Conservation (phyloP, 2,329 filamentous ascomycete genomes). For the Penicillium sp. region DNA sequence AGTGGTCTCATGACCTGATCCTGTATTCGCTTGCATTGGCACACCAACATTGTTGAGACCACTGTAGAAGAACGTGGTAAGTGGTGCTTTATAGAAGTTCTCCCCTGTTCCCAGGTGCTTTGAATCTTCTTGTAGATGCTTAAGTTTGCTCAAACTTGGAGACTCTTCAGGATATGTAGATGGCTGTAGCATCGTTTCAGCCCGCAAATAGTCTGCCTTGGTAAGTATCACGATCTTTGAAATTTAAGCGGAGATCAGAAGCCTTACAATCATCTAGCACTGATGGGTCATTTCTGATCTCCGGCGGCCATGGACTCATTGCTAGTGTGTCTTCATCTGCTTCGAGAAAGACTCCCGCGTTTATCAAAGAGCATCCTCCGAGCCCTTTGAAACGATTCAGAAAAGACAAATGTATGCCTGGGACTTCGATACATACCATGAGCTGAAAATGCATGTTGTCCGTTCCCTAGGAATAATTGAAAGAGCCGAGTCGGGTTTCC, state of each 20-base stretch:
- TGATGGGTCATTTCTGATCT: slow-evolving; percentile 30
- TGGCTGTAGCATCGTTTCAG: slow-evolving; percentile 18
- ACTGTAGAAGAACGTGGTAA: not conserved
- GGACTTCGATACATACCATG: slow-evolving; percentile 47
- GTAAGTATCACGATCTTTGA: not conserved
- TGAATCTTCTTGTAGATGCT: slow-evolving; percentile 4
- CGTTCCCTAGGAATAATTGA: slow-evolving; percentile 61
- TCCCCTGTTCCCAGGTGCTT: slow-evolving; percentile 38
- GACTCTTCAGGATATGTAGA: slow-evolving; percentile 7
- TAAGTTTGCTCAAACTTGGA: slow-evolving; percentile 5
- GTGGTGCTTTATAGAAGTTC: not conserved
- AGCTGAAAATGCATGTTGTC: slow-evolving; percentile 61
- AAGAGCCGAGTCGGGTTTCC: slow-evolving; percentile 62
- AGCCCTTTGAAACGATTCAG: slow-evolving; percentile 45
- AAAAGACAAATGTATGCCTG: too few species aligned
- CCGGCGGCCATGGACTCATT: slow-evolving; percentile 56
- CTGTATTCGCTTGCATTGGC: not conserved
- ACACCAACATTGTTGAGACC: not conserved
- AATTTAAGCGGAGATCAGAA: not conserved
- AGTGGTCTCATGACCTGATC: not conserved
- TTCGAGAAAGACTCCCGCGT: slow-evolving; percentile 65
- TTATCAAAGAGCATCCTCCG: slow-evolving; percentile 63
- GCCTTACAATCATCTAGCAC: slow-evolving; percentile 10
- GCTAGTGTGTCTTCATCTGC: slow-evolving; percentile 56
- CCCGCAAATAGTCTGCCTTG: slow-evolving; percentile 14